Percentiles rank a stretch among this genome's conserved stretches.
phyloP scores from a whole-genome alignment of 768 basidiomycete species.

The Pseudohyphozyma bogoriensis region DNA sequence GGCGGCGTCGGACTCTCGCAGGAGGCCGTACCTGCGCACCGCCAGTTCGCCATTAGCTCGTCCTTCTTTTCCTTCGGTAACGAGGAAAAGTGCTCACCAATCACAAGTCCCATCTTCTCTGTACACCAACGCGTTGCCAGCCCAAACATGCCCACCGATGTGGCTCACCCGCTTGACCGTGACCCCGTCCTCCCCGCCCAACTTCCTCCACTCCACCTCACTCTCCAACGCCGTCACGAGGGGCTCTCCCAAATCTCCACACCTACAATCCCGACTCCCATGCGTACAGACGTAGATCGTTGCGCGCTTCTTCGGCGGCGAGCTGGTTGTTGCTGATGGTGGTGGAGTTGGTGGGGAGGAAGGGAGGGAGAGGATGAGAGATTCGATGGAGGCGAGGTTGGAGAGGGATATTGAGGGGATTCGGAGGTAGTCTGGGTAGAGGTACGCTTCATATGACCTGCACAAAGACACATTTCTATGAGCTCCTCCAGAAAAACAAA shows the following conservation, averaged over 20 bases:
- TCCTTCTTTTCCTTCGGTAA: too few relatives aligned
- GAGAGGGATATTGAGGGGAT: constrained; percentile 6
- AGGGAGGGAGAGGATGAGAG: not conserved
- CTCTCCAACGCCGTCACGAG: constrained; percentile 27
- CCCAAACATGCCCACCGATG: constrained; percentile 33
- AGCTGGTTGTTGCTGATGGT: not conserved
- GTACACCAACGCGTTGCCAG: constrained; percentile 17
- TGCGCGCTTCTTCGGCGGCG: not conserved
- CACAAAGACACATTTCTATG: not conserved
- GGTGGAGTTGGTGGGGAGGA: not conserved
- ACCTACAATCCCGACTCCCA: constrained; percentile 33
- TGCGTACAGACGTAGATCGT: constrained; percentile 35
- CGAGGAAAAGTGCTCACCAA: not conserved
- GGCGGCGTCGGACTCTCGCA: constrained; percentile 24
- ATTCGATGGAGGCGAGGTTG: constrained; percentile 9
- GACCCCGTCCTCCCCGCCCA: constrained; percentile 17
- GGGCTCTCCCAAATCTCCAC: constrained; percentile 31
- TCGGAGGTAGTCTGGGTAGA: constrained; percentile 24
- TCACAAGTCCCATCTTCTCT: constrained; percentile 8
- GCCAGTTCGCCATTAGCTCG: not conserved
- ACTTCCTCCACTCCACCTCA: constrained; percentile 11
- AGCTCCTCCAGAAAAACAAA: too few relatives aligned
- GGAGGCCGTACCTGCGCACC: constrained; percentile 28
- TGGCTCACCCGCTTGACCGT: constrained; percentile 28
- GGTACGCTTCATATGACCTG: constrained; percentile 21